Conservation (phyloP, 2,329 filamentous ascomycete species). For the Pyricularia sp. region DNA sequence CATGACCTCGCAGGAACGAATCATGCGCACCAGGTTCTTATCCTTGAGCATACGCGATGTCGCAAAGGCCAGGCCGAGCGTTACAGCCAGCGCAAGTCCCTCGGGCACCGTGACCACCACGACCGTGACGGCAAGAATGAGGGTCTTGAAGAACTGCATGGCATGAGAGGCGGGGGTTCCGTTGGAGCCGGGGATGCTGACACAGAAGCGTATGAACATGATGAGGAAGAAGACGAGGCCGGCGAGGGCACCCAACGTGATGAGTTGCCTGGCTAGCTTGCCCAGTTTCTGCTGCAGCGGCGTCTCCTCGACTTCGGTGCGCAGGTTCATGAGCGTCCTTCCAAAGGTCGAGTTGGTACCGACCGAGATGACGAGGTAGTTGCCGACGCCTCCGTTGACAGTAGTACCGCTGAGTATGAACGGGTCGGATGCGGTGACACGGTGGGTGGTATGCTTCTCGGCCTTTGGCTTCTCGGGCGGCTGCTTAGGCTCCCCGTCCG, state of each 20-base stretch:
- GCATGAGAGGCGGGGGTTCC: conserved; percentile 44
- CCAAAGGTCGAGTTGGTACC: conserved; percentile 45
- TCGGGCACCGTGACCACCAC: conserved; percentile 60
- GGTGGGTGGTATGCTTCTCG: conserved; percentile 33
- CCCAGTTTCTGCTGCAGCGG: conserved; percentile 46
- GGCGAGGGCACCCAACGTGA: conserved; percentile 48
- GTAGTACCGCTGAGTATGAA: conserved; percentile 52
- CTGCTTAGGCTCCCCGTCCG: conserved; percentile 13
- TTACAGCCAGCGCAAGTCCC: conserved; percentile 57
- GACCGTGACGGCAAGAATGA: conserved; percentile 56
- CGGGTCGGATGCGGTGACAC: conserved; percentile 38
- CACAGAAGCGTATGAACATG: conserved; percentile 69
- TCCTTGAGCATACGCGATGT: conserved; percentile 60
- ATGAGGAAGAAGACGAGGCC: conserved; percentile 70
- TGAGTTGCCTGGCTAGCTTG: conserved; percentile 30
- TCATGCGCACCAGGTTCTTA: conserved; percentile 58
- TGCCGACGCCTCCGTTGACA: conserved; percentile 43
- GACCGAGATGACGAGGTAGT: conserved; percentile 45
- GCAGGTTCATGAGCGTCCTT: conserved; percentile 45
- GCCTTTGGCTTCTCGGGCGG: not conserved
- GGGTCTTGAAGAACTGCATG: conserved; percentile 48
- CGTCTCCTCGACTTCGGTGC: conserved; percentile 40
- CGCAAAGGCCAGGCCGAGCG: conserved; percentile 56
- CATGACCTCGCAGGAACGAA: conserved; percentile 63
- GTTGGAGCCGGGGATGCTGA: conserved; percentile 44